phyloP scores from a whole-genome alignment of 352 stramenopile species.

The Globisporangium carolinianum region DNA sequence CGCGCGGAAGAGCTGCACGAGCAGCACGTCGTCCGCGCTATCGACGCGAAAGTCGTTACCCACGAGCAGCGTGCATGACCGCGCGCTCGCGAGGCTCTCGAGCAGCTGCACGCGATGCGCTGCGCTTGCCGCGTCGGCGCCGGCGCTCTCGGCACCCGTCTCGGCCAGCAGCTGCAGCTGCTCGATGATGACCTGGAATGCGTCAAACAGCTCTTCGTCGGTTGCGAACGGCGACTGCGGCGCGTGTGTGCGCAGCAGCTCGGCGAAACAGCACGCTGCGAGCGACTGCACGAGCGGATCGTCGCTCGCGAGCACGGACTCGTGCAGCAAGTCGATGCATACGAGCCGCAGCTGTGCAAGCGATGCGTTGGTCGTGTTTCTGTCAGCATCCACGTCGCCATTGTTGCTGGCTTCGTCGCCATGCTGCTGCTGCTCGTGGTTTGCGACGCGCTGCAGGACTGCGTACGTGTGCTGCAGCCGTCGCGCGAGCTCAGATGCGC shows the following conservation, averaged over 20 bases:
- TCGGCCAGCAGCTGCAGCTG: conserved; percentile 20
- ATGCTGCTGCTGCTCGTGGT: conserved; percentile 13
- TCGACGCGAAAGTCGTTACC: conserved; percentile 39
- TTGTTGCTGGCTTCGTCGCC: conserved; percentile 26
- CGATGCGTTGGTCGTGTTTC: conserved; percentile 9
- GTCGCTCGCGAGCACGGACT: conserved; percentile 33
- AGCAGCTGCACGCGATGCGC: conserved; percentile 49
- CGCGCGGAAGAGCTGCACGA: conserved; percentile 66
- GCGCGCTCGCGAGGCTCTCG: conserved; percentile 55
- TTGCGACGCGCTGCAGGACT: conserved; percentile 31
- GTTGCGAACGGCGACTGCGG: conserved; percentile 64
- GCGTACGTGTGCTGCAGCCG: conserved; percentile 48
- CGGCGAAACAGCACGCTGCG: conserved; percentile 63
- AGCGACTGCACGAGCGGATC: conserved; percentile 54
- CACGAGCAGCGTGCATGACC: conserved; percentile 50
- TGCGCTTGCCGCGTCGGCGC: conserved; percentile 21
- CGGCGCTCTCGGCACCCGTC: background rate
- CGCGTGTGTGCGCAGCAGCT: conserved; percentile 56
- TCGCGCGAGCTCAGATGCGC: conserved; percentile 32
- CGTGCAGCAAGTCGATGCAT: conserved; percentile 48
- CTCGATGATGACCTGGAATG: conserved; percentile 63
- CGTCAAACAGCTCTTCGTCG: conserved; percentile 59
- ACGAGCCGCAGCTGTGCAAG: conserved; percentile 34
- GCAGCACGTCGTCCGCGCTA: conserved; percentile 31
- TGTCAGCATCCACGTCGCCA: background rate